Evolutionary conservation across 2,329 filamentous ascomycete genomes (phyloP), one percentile per base, ranked within the genome.

Genomic region (Daldinia sp.): DNA sequence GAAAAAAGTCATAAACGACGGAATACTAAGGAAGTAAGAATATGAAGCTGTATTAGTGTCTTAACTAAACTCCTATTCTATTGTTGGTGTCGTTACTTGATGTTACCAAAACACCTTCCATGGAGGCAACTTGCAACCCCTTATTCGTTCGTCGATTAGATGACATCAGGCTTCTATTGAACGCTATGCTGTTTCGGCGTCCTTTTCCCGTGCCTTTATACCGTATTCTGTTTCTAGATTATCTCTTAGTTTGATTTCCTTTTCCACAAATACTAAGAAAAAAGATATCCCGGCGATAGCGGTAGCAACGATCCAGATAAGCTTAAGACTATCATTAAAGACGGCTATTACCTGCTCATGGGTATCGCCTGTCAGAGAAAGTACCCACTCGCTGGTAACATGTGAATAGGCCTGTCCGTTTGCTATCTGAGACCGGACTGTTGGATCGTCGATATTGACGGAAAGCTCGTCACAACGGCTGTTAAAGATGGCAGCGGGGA

Each of bases 401-500:
- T 41, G 39, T 4, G 39, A 41, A 41, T 41, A 41, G 4, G 39
- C 39, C 39, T 41, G 39, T 15, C 39, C 39, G 39, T 41, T 41
- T 5, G 39, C 39, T n/a, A 41, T 18, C 13, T n/a, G 39, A n/a
- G 39, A 13, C 18, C 39, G n/a, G 4, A 18, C 39, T 10, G 39
- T 6, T 41, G 6, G 4, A 18, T 41, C 39, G 3, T 41, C 39
- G 15, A 41, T 18, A 18, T 18, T n/a, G 15, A n/a, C 15, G 4
- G 39, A 39, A 10, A 41, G 39, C 4, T 41, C 39, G 15, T 41
- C 15, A 18, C 13, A 41, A 41, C 39, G 39, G 39, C 39, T 41
- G 13, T 41, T 41, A 69, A 83, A 82, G 37, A 82, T 76, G 1
- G 78, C 75, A 0, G 76, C 78, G 0, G 79, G 79, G 9, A 85